Evolutionary conservation across 2,329 filamentous ascomycete species (phyloP).

Genomic region (Hysterium pulicare): DNA sequence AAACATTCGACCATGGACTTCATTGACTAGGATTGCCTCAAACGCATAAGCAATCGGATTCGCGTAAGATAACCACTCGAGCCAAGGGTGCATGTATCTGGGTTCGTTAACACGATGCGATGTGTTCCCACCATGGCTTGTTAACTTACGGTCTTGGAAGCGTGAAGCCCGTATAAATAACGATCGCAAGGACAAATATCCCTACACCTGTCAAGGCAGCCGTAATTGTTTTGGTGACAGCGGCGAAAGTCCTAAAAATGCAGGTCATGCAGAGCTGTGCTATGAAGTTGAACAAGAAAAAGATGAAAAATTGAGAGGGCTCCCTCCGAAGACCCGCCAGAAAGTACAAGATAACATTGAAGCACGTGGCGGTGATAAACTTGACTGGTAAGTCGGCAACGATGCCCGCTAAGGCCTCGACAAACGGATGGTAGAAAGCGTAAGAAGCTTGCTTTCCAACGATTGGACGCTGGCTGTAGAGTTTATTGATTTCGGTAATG

Average conservation of each 20-base stretch:
- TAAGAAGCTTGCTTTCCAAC: slow-evolving; percentile 72
- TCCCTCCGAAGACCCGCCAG: slow-evolving; percentile 73
- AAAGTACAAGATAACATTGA: slow-evolving; percentile 82
- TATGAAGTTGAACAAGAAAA: slow-evolving; percentile 65
- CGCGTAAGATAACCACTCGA: slow-evolving; percentile 60
- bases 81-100: slow-evolving; percentile 53
- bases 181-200: slow-evolving; percentile 59
- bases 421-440: slow-evolving; percentile 82
- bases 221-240: slow-evolving; percentile 64
- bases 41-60: slow-evolving; percentile 78
- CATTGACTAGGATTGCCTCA: slow-evolving; percentile 75
- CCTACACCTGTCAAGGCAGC: slow-evolving; percentile 55
- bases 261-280: slow-evolving; percentile 62
- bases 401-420: slow-evolving; percentile 81
- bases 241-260: slow-evolving; percentile 75
- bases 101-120: slow-evolving; percentile 48
- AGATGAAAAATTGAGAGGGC: slow-evolving; percentile 77
- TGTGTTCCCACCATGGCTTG: slow-evolving; percentile 48
- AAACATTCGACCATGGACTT: slow-evolving; percentile 44
- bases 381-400: slow-evolving; percentile 81
- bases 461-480: slow-evolving; percentile 83
- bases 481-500: slow-evolving; percentile 48
- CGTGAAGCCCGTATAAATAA: slow-evolving; percentile 67
- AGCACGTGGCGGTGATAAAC: slow-evolving; percentile 63
- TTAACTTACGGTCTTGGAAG: slow-evolving; percentile 42